phyloP scores from a whole-genome alignment of 441 rosid species.

The Mallotus repandus region DNA sequence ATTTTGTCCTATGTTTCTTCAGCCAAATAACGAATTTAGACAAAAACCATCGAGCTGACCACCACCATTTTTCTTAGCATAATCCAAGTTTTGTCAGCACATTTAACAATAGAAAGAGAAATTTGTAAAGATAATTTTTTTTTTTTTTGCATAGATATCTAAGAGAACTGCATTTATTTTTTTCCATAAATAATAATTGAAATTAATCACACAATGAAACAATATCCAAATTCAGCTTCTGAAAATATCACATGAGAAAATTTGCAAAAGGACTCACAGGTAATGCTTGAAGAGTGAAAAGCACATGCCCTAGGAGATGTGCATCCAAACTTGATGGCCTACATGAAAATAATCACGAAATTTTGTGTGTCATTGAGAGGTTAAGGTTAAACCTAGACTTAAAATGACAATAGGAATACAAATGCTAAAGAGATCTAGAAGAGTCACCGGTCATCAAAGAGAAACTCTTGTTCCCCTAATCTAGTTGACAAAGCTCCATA shows the following conservation, averaged over 20 bases:
- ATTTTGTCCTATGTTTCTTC: too few relatives aligned
- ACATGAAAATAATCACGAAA: slow-evolving; percentile 25
- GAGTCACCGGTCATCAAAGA: slow-evolving; percentile 73
- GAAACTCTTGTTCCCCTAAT: slow-evolving; percentile 66
- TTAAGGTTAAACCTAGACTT: slow-evolving; percentile 1
- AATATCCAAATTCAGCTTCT: slow-evolving; percentile 4
- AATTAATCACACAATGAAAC: slow-evolving; percentile 1
- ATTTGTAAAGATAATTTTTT: background rate
- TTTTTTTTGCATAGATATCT: background rate
- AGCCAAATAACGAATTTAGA: too few relatives aligned
- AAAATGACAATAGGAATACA: background rate
- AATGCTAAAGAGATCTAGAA: slow-evolving; percentile 1
- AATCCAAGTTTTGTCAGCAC: slow-evolving; percentile 1
- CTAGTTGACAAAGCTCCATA: slow-evolving; percentile 78
- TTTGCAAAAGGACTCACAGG: slow-evolving; percentile 58
- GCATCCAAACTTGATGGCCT: slow-evolving; percentile 97
- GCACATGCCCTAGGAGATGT: slow-evolving; percentile 61
- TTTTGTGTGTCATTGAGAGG: background rate
- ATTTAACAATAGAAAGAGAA: slow-evolving; percentile 5
- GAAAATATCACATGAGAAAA: slow-evolving; percentile 8
- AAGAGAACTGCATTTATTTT: background rate
- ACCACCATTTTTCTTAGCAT: background rate
- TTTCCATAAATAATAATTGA: background rate
- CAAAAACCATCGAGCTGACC: background rate
- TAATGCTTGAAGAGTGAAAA: slow-evolving; percentile 66